Conservation (phyloP, 306 rosid genomes). For the cucumber (Cucumis sativus) region DNA sequence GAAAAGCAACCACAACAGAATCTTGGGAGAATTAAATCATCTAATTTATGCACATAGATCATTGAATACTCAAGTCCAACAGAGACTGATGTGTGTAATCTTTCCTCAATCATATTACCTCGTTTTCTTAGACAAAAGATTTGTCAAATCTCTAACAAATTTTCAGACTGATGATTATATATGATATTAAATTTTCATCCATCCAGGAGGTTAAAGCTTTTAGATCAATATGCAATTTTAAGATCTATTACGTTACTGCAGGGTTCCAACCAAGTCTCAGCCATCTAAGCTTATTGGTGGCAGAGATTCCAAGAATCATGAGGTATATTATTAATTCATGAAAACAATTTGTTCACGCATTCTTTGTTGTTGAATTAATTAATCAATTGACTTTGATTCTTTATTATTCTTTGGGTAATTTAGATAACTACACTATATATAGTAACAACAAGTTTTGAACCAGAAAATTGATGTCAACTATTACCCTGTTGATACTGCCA, state of each 20-base stretch:
- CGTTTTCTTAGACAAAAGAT: slow-evolving; percentile 92
- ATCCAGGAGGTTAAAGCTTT: no score
- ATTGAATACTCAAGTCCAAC: slow-evolving; percentile 81
- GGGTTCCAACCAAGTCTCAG: slow-evolving; percentile 79
- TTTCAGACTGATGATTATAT: neutral
- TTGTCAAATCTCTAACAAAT: neutral
- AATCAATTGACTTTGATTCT: neutral
- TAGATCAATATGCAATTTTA: no score
- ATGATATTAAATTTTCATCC: no score
- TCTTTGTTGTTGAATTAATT: neutral
- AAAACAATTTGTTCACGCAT: neutral
- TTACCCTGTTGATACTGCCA: slow-evolving; percentile 84
- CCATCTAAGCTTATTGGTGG: slow-evolving; percentile 93
- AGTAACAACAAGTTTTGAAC: slow-evolving; percentile 63
- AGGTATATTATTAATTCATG: slow-evolving; percentile 28
- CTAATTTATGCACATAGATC: slow-evolving; percentile 90
- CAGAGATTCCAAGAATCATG: slow-evolving; percentile 49
- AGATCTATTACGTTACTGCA: slow-evolving; percentile 10
- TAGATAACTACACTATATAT: slow-evolving; percentile 46
- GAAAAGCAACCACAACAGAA: slow-evolving; percentile 88
- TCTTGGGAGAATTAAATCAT: slow-evolving; percentile 81
- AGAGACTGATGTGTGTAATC: slow-evolving; percentile 94
- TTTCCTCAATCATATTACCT: slow-evolving; percentile 95
- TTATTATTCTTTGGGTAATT: neutral
- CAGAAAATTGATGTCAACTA: slow-evolving; percentile 80